phyloP scores from a whole-genome alignment of 345 rosid genomes.

The Psidium guajava region DNA sequence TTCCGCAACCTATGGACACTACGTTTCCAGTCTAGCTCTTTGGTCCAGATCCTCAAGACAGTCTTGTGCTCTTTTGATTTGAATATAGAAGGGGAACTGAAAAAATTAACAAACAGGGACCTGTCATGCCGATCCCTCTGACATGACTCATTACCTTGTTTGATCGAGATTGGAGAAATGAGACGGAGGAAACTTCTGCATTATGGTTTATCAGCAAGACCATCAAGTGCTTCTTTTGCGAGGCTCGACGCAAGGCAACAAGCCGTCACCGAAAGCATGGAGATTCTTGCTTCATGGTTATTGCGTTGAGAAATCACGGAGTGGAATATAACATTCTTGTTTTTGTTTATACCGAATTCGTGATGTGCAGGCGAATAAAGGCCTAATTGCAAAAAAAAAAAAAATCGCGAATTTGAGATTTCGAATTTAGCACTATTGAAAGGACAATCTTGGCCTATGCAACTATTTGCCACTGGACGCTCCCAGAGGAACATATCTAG shows the following conservation, averaged over 20 bases:
- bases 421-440: neutral
- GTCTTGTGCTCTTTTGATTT: neutral
- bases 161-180: neutral
- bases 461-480: neutral
- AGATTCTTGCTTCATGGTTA: neutral
- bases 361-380: neutral
- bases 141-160: neutral
- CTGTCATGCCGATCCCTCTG: neutral
- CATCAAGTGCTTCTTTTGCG: neutral
- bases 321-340: neutral
- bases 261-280: neutral
- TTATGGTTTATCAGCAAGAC: neutral
- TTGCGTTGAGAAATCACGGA: neutral
- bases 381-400: neutral
- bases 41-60: neutral
- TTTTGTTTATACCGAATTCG: neutral
- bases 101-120: neutral
- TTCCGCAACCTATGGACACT: neutral
- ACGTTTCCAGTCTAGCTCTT: neutral
- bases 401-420: neutral
- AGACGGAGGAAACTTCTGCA: neutral
- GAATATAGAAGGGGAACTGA: neutral
- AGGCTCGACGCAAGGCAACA: neutral
- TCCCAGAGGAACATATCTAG: neutral
- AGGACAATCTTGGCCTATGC: neutral